Base-by-base conservation (phyloP, 768 basidiomycete species). In the Mycena vitilis region DNA sequence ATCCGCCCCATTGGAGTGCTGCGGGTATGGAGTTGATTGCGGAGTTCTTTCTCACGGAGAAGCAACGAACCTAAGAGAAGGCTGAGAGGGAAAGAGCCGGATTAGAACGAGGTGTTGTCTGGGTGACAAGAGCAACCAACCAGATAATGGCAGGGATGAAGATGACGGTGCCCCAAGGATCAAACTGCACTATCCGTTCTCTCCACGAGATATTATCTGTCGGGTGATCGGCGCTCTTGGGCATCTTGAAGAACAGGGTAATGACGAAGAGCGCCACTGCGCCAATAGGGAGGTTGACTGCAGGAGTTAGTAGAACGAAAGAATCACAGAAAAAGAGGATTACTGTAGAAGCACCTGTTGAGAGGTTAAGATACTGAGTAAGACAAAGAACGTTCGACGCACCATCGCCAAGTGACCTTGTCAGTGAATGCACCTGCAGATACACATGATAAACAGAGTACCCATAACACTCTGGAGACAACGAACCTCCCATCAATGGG, bases 1-100 rank as follows among this genome's bases (percentile, higher is more conserved):
- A 80, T 0, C 85, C 85, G 20, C 84, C 85, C 81, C 82, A 84
- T 60, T 83, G 81, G 2, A 86, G 74, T 5, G 84, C 80, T 8
- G 30, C 5, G 30, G 30, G 30, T 2, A 30, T 30, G 30, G 30
- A 30, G 2, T 30, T 3, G 30, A 30, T 30, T 30, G 30, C 30
- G 30, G 30, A 3, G 30, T 30, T 5, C 30, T 30, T 30, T 30
- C 30, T 30, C 30, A 3, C 30, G 30, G 30, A 30, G 30, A 30
- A 5, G 5, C 30, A 30, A 30, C 30, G 30, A 30, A 30, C 30
- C 30, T 30, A 30, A 5, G 30, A 30, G 30, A 5, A 30, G 30
- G 30, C 30, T 30, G 30, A 30, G 30, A 30, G 30, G 5, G 30
- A 30, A 30, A 30, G 30, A 30, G 30, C 30, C 5, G 5, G 30